phyloP scores from a whole-genome alignment of 2,329 filamentous ascomycete genomes.

The Diplodia seriata region DNA sequence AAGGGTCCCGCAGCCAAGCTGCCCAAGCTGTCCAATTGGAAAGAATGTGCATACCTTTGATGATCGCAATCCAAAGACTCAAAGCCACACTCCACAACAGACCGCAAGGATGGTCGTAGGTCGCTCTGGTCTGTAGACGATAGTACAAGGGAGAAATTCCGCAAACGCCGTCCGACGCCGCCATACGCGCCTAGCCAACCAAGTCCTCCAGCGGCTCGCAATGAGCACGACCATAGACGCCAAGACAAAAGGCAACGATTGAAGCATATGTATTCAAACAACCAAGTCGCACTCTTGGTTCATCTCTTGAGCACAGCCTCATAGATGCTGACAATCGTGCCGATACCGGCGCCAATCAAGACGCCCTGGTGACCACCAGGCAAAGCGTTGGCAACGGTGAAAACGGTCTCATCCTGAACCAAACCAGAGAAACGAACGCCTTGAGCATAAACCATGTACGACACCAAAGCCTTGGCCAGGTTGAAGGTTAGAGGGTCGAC shows the following conservation, averaged over 20 bases:
- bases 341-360: constrained; percentile 71
- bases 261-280: not conserved
- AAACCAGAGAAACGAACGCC: constrained; percentile 68
- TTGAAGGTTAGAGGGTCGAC: constrained; percentile 92
- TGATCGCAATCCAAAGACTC: not conserved
- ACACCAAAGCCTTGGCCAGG: constrained; percentile 81
- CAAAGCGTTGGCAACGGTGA: constrained; percentile 68
- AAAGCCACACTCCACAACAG: not conserved
- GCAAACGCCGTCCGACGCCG: constrained; percentile 36
- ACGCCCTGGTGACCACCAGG: constrained; percentile 76
- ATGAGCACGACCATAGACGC: constrained; percentile 16
- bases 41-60: not conserved
- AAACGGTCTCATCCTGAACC: constrained; percentile 65
- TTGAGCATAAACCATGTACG: constrained; percentile 74
- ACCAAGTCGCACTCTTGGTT: not conserved
- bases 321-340: constrained; percentile 73
- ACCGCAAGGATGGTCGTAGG: not conserved
- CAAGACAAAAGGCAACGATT: constrained; percentile 15
- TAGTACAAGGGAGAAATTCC: constrained; percentile 37
- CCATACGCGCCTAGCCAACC: constrained; percentile 6
- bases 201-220: constrained; percentile 23
- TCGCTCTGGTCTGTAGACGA: constrained; percentile 17
- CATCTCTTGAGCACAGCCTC: constrained; percentile 70
- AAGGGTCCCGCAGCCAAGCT: constrained; percentile 15
- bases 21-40: not conserved